Base-by-base conservation (phyloP, 176 grass and related monocot genomes). In the Triticum dicoccoides region DNA sequence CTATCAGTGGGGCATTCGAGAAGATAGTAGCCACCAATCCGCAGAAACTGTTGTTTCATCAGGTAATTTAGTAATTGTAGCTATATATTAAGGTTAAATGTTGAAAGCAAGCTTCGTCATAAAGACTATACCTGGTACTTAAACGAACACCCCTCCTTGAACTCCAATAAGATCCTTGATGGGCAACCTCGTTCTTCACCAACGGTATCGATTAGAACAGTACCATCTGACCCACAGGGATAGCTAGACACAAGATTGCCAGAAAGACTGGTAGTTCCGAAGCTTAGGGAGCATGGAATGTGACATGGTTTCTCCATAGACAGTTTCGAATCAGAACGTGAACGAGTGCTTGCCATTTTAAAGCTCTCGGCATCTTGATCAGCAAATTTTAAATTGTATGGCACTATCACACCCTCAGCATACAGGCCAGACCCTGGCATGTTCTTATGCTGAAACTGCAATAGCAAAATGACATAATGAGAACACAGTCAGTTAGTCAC, bases 341-440 rank as follows among this genome's bases (percentile, higher is more conserved):
- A 85, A 93, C 1, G 18, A 85, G 77, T 82, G 85, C 69, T 77
- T 79, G 35, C 35, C 30, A 91, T 85, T 86, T 18, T 84, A 89
- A 88, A 89, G 78, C 64, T 39, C 45, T 88, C 89, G 45, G 80
- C 85, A 89, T 18, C 79, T 84, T 65, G 71, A 52, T 90, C 88
- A 69, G 76, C 32, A 89, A 90, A 77, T 9, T 89, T 73, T 63
- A 98, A 86, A 89, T 84, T 49, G 59, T 89, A 92, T 59, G 91
- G 93, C 64, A 89, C 86, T 78, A 98, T 65, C 59, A 94, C 82
- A 80, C 93, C 91, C 89, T 94, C 96, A 54, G 91, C 96, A 88
- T 91, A 95, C 58, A 95, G 77, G 44, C 63, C 88, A 85, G 84
- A 85, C n/a, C 24, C 81, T 49, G 65, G 76, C 61, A 66, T 81